Evolutionary conservation across 1,139 yeast genomes (phyloP), one percentile per base, ranked within the genome.

Genomic region (Suhomyces panamericanus): DNA sequence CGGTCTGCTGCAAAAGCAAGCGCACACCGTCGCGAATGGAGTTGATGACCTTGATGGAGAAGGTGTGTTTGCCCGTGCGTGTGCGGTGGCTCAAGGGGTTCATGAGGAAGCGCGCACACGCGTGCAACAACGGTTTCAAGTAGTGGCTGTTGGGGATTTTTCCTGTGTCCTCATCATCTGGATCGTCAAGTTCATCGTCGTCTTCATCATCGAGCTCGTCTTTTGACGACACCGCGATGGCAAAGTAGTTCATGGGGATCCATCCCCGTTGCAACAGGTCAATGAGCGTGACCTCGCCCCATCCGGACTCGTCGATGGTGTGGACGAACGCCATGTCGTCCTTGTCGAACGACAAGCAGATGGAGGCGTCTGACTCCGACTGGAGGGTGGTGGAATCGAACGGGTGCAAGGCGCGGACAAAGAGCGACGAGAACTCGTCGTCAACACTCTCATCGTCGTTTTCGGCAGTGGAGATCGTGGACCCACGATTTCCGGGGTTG

Each of bases 181-280:
- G 54, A 3, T 49, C 54, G 9, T 49, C 51, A 11, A 51, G 54
- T 12, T 51, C 52, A 9, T 57, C 60, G 11, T 56, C 55, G 17
- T 50, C 46, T 41, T 52, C 42, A 12, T 56, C 60, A 13, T 52
- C 56, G 13, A 52, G 51, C 1, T 49, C 55, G 10, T 56, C 56
- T 4, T 56, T 58, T 15, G 71, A 72, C 7, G 74, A 67, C 9
- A 84, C 73, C 13, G 87, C 88, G 35, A 85, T 76, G 13, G 75
- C 63, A 57, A 91, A 93, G 66, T 89, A 93, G 63, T 91, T 91
- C 75, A 91, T 85, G 2, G 99, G 99, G 14, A 93, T 89, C 99
- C 99, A 93, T 24, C 99, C 99, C 48, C 96, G 75, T 54, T 80
- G 78, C 44, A 87, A 78, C 6, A 87, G 76, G 42, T 82, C 81